Conservation (phyloP, 2,329 filamentous ascomycete species). For the Pyricularia pennisetigena region DNA sequence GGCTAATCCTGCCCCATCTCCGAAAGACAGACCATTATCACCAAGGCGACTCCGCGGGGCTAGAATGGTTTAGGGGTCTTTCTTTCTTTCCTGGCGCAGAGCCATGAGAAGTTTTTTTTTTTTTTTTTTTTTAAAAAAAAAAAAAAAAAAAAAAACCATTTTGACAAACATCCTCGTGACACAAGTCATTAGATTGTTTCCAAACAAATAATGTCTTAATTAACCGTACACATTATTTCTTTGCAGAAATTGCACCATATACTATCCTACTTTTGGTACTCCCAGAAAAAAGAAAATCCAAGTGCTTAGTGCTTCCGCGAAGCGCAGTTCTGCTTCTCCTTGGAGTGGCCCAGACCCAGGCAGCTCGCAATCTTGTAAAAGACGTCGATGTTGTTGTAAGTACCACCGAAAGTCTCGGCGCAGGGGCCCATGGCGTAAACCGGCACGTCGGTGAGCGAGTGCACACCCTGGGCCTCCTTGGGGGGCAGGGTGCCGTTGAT, state of each 20-base stretch:
- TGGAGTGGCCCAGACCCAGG: constrained; percentile 40
- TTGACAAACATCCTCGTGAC: no score
- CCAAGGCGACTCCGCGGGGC: neutral
- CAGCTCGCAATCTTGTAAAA: constrained; percentile 67
- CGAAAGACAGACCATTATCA: neutral
- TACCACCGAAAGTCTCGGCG: constrained; percentile 65
- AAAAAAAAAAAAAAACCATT: no score
- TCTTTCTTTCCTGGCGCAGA: no score
- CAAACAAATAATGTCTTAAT: neutral
- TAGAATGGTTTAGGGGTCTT: neutral
- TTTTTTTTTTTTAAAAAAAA: no score
- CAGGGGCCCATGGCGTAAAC: constrained; percentile 73
- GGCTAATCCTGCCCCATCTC: neutral
- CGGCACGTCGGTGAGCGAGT: constrained; percentile 68
- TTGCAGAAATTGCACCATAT: neutral
- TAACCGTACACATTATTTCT: neutral
- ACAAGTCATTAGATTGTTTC: no score
- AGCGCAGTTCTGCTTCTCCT: constrained; percentile 16
- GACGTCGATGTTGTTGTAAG: constrained; percentile 63
- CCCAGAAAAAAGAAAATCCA: neutral
- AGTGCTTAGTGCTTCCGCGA: neutral
- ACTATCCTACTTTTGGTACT: neutral
- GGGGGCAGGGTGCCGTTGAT: constrained; percentile 67
- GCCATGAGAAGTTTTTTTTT: no score
- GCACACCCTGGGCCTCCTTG: constrained; percentile 56